Conservation (phyloP, 2,329 filamentous ascomycete species). For the Emmonsiellopsis sp. region DNA sequence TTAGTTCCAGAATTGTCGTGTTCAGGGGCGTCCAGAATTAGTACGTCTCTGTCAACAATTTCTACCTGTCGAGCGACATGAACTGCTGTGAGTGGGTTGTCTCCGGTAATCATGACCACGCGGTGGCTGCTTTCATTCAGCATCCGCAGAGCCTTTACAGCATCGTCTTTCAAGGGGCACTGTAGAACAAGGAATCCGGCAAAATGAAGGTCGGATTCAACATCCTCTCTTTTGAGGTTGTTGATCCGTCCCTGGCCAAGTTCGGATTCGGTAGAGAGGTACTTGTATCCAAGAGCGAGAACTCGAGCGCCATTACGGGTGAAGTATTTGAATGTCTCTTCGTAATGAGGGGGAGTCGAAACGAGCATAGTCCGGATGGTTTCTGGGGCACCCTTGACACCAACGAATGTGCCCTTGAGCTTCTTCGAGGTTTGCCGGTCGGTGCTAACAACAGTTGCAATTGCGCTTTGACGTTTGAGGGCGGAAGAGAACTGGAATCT, state of each 20-base stretch:
- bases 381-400: slow-evolving; percentile 93
- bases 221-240: slow-evolving; percentile 84
- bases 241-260: slow-evolving; percentile 80
- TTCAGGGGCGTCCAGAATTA: slow-evolving; percentile 92
- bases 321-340: slow-evolving; percentile 98
- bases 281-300: slow-evolving; percentile 87
- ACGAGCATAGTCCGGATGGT: slow-evolving; percentile 92
- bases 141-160: slow-evolving; percentile 88
- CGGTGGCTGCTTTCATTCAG: slow-evolving; percentile 98
- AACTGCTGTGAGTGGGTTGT: slow-evolving; percentile 92
- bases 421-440: slow-evolving; percentile 67
- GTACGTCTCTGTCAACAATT: slow-evolving; percentile 89
- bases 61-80: slow-evolving; percentile 94
- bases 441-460: slow-evolving; percentile 69
- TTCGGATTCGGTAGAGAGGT: slow-evolving; percentile 71
- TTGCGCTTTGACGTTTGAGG: slow-evolving; percentile 89
- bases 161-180: slow-evolving; percentile 93
- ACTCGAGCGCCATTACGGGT: slow-evolving; percentile 93
- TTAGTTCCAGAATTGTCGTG: slow-evolving; percentile 71
- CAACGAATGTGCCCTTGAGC: slow-evolving; percentile 78
- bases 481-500: slow-evolving; percentile 98
- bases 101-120: slow-evolving; percentile 98
- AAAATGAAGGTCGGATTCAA: slow-evolving; percentile 76
- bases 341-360: slow-evolving; percentile 74
- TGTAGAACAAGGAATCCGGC: slow-evolving; percentile 93